phyloP scores from a whole-genome alignment of 306 rosid genomes.

The Quercus dentata region DNA sequence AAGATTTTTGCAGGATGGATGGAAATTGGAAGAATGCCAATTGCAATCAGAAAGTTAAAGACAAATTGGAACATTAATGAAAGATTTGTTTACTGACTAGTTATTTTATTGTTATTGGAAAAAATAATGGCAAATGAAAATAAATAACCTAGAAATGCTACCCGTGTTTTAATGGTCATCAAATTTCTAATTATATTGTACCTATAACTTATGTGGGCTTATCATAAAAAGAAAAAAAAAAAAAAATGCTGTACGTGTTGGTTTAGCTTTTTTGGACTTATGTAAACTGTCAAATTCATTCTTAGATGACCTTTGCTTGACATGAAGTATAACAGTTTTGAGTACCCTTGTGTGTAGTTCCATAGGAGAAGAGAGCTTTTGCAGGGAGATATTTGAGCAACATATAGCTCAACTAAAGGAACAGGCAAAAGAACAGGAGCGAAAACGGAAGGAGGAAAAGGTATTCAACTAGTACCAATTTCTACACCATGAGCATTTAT shows the following conservation, averaged over 20 bases:
- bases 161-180: background rate
- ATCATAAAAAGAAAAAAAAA: no score
- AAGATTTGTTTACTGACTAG: background rate
- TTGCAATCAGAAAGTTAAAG: no score
- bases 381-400: conserved; percentile 75
- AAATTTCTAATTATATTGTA: background rate
- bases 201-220: background rate
- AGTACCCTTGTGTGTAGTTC: conserved; percentile 41
- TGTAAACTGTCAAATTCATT: background rate
- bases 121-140: background rate
- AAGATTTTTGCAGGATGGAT: no score
- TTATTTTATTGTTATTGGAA: background rate
- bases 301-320: background rate
- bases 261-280: background rate
- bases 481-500: background rate
- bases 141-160: background rate
- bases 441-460: conserved; percentile 85
- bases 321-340: no score
- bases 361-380: conserved; percentile 62
- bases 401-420: conserved; percentile 72
- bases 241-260: background rate
- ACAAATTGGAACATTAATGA: no score
- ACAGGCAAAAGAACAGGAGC: conserved; percentile 71
- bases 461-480: conserved; percentile 38
- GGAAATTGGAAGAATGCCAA: no score